Evolutionary conservation across 2,329 filamentous ascomycete species (phyloP), one percentile per base, ranked within the genome.

Genomic region (Chaetomiaceae sp.): DNA sequence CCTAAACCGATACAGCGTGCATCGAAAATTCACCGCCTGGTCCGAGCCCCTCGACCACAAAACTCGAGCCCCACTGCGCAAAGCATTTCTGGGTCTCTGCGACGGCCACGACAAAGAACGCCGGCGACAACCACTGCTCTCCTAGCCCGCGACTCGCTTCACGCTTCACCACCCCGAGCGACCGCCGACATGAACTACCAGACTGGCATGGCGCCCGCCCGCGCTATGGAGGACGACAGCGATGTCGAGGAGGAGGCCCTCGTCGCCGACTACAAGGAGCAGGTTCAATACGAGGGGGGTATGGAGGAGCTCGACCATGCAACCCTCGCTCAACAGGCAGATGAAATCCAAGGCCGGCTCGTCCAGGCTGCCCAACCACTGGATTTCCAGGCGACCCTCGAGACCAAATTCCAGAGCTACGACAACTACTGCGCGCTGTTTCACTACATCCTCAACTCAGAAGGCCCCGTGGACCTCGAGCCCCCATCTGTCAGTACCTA

Each of bases 381-480:
- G 62, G 94, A 99, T 71, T 97, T 95, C 73, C 90, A 94, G 68
- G 94, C 94, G 43, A 89, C 91, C 30, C 81, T 99, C 52, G 94
- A 97, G 74, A 89, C 89, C 72, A 97, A 97, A 77, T 96, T 97
- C 77, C 86, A 90, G 72, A 96, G 91, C 77, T 99, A 99, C 80
- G 94, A 99, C 77, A 89, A 90, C 71, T 99, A 99, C 82, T 99
- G 94, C 85, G 96, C 89, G 74, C 79, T 99, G 65, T 99, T 99
- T 79, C 94, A 99, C 78, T 97, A 90, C 75, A 96, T 99, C 72
- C 79, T 99, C 69, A 99, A 99, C 82, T 97, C 92, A 46, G 94
- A 97, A 63, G 94, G 94, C n/a, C 94, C 94, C 14, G 92, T 99
- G 56, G 94, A 99, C 69, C 79, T 99, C 63, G 94, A 99, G 73